These are phyloP conservation scores for Neltuma alba DNA, from an alignment of 306 rosid species.

Conservation along the genomic window DNA sequence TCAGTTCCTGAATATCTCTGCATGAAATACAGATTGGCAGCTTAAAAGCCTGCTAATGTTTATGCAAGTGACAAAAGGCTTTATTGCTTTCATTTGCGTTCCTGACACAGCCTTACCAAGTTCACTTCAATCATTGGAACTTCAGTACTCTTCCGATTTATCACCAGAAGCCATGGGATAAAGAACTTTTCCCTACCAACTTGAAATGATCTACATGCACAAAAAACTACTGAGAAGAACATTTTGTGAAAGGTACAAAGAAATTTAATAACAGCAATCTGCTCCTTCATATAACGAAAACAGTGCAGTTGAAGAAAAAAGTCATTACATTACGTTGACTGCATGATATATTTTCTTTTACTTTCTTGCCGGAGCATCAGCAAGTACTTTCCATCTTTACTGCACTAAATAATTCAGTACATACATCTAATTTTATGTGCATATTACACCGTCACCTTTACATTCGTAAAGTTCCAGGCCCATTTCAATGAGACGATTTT, in stretches of 20 bases:
- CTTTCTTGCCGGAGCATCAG: not conserved
- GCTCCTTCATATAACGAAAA: constrained; percentile 12
- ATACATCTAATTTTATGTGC: not conserved
- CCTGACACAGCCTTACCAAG: constrained; percentile 57
- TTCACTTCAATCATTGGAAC: constrained; percentile 88
- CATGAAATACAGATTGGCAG: constrained; percentile 32
- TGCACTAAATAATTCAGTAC: constrained; percentile 1
- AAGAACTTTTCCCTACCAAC: constrained; percentile 90
- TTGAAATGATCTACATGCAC: constrained; percentile 83
- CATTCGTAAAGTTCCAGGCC: not conserved
- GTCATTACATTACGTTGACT: not conserved
- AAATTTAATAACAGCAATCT: not conserved
- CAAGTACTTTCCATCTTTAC: not conserved
- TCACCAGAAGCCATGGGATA: constrained; percentile 90
- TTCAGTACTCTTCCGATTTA: constrained; percentile 88
- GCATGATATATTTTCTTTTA: constrained; percentile 4
- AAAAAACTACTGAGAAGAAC: constrained; percentile 18
- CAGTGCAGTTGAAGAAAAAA: not conserved
- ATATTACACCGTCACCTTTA: not conserved
- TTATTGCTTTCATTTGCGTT: constrained; percentile 19
- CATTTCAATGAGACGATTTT: constrained; percentile 1
- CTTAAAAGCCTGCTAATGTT: constrained; percentile 17
- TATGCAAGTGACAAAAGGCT: constrained; percentile 15
- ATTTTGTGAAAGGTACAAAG: not conserved
- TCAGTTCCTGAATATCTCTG: constrained; percentile 92